Evolutionary conservation across 2,329 filamentous ascomycete species (phyloP).

Genomic region (Hymenoscyphus linearis): DNA sequence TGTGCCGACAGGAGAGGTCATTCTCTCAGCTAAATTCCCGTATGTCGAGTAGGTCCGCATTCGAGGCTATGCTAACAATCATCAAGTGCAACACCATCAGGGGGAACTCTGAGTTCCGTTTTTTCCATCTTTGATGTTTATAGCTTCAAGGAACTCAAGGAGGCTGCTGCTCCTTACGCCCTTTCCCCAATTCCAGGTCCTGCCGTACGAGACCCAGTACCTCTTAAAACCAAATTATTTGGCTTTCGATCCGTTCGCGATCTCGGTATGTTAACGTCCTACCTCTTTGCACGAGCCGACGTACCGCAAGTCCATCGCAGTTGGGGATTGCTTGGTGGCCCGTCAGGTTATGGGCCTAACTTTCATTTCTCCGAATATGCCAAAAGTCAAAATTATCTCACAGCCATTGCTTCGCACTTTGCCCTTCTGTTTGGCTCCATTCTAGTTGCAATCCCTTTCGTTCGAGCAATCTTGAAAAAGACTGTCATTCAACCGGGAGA

Average conservation of each 20-base stretch:
- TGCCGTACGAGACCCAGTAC: slow-evolving; percentile 23
- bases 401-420: slow-evolving; percentile 47
- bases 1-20: slow-evolving; percentile 47
- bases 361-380: slow-evolving; percentile 55
- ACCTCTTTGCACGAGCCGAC: slow-evolving; percentile 45
- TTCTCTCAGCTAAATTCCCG: slow-evolving; percentile 42
- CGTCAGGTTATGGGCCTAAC: slow-evolving; percentile 53
- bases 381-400: slow-evolving; percentile 44
- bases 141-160: slow-evolving; percentile 42
- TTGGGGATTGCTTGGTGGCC: slow-evolving; percentile 51
- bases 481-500: slow-evolving; percentile 50
- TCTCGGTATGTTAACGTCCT: slow-evolving; percentile 52
- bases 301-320: slow-evolving; percentile 52
- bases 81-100: slow-evolving; percentile 48
- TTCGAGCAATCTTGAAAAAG: slow-evolving; percentile 39
- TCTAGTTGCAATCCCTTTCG: slow-evolving; percentile 33
- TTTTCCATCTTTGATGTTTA: slow-evolving; percentile 54
- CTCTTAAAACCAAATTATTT: slow-evolving; percentile 42
- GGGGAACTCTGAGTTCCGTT: slow-evolving; percentile 64
- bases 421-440: slow-evolving; percentile 39
- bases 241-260: slow-evolving; percentile 45
- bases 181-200: slow-evolving; percentile 48
- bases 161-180: slow-evolving; percentile 46
- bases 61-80: slow-evolving; percentile 7
- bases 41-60: slow-evolving; percentile 21